Evolutionary conservation across 2,329 filamentous ascomycete species (phyloP), one percentile per base, ranked within the genome.

Genomic region (Metarhizium brunneum): DNA sequence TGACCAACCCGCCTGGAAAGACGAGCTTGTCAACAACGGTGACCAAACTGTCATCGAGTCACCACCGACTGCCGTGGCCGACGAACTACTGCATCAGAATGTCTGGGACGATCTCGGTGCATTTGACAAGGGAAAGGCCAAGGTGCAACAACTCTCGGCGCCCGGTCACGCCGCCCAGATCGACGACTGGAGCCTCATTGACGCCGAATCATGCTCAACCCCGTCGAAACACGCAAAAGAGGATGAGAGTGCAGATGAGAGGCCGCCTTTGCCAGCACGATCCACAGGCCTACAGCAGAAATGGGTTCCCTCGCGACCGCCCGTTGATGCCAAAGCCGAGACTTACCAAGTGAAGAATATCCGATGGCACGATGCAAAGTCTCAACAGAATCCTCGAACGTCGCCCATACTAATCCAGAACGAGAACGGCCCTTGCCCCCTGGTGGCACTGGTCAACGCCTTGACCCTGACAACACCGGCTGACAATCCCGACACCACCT

Each of bases 301-400:
- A 49, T 73, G 69, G 69, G 62, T 64, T 16, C 72, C 74, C 0
- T 73, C 76, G 1, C 70, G 75, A 38, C 68, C 73, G 1, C 71
- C 73, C 1, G 68, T 74, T 2, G 69, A 74, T n/a, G 73, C 70
- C 49, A 78, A 77, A 62, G 72, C 77, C 0, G 91, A 96, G 69
- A 94, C 90, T 1, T 97, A 99, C 64, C 87, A 91, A 55, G 92
- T 97, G 68, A 95, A 96, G 67, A 91, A 92, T 58, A 86, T 97
- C 59, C 85, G 82, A 58, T 97, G 92, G 92, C 77, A 85, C 57
- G 90, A 96, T 67, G 71, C 76, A 2, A 80, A 68, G 11, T 76
- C 79, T 0, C 68, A 76, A 1, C 77, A 80, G n/a, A 83, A 83
- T 54, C 77, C 89, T 42, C 80, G 90, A 47, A 79, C 81, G n/a